phyloP scores from a whole-genome alignment of 1,139 yeast genomes.

The Suhomyces coccinellae region DNA sequence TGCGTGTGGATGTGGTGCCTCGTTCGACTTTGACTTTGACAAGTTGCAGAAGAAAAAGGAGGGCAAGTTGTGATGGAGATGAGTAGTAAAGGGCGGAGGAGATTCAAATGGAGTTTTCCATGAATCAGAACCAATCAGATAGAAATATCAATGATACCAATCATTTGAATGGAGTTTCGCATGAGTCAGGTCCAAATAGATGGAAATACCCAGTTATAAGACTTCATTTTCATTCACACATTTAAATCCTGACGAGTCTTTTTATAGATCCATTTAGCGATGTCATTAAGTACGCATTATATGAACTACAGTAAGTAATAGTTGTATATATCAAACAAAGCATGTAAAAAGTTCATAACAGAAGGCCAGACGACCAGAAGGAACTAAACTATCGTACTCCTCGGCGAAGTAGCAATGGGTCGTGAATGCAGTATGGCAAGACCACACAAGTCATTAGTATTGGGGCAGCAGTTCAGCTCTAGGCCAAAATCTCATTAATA shows the following conservation, averaged over 20 bases:
- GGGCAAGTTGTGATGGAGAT: slow-evolving; percentile 2
- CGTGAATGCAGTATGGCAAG: slow-evolving; percentile 5
- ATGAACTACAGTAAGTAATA: not conserved
- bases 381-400: slow-evolving; percentile 5
- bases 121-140: too few relatives aligned
- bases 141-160: too few relatives aligned
- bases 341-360: slow-evolving; percentile 4
- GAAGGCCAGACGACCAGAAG: slow-evolving; percentile 3
- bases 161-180: too few relatives aligned
- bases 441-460: slow-evolving; percentile 5
- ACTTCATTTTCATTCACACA: too few relatives aligned
- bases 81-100: slow-evolving; percentile 7
- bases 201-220: too few relatives aligned
- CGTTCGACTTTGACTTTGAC: slow-evolving; percentile 85
- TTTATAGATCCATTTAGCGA: too few relatives aligned
- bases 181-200: too few relatives aligned
- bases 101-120: too few relatives aligned
- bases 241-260: too few relatives aligned
- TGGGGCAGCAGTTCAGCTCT: not conserved
- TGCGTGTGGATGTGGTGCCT: slow-evolving; percentile 96
- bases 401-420: slow-evolving; percentile 1
- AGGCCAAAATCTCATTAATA: slow-evolving; percentile 27
- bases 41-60: slow-evolving; percentile 35
- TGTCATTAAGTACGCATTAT: not conserved
- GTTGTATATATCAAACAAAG: slow-evolving; percentile 5